A percentile compares a stretch with the other conserved stretches of the same genome.
phyloP scores from a whole-genome alignment of 352 stramenopile genomes.

The Phytophthora ramorum region DNA sequence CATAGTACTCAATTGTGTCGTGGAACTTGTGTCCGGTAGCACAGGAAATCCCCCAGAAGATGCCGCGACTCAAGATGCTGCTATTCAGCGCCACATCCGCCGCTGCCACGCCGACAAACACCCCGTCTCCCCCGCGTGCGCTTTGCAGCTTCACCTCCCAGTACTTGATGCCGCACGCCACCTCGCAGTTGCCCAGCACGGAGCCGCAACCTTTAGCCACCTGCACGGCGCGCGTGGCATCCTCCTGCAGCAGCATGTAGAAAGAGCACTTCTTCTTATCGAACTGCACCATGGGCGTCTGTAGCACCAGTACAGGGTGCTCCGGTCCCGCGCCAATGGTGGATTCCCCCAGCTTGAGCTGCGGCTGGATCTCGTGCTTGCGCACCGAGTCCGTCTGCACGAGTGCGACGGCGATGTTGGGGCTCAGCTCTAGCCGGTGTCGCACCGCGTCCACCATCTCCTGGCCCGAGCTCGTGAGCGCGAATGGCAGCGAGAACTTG shows the following conservation, averaged over 20 bases:
- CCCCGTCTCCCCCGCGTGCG: constrained; percentile 60
- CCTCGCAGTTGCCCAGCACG: constrained; percentile 62
- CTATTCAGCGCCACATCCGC: constrained; percentile 62
- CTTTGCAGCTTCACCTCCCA: constrained; percentile 78
- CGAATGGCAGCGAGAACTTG: constrained; percentile 75
- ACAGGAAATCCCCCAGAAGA: constrained; percentile 82
- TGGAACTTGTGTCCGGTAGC: constrained; percentile 83
- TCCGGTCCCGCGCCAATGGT: constrained; percentile 65
- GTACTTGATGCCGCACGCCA: constrained; percentile 80
- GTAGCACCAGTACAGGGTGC: constrained; percentile 78
- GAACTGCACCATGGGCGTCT: constrained; percentile 70
- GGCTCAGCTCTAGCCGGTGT: constrained; percentile 49
- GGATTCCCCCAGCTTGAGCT: constrained; percentile 66
- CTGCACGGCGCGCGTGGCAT: constrained; percentile 56
- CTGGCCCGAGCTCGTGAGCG: constrained; percentile 52
- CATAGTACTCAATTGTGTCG: constrained; percentile 77
- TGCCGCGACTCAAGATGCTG: constrained; percentile 60
- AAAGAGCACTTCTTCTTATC: constrained; percentile 69
- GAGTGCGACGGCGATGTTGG: constrained; percentile 63
- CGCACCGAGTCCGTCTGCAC: constrained; percentile 81
- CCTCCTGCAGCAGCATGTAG: constrained; percentile 63
- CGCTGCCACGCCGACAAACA: constrained; percentile 75
- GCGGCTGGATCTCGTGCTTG: constrained; percentile 71
- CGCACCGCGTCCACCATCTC: constrained; percentile 74
- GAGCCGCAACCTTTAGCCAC: constrained; percentile 69